A percentile compares a stretch with the other conserved stretches of the same genome.
Evolutionary conservation across 208 protist genomes (phyloP).

Genomic region (Leishmania gerbilli): DNA sequence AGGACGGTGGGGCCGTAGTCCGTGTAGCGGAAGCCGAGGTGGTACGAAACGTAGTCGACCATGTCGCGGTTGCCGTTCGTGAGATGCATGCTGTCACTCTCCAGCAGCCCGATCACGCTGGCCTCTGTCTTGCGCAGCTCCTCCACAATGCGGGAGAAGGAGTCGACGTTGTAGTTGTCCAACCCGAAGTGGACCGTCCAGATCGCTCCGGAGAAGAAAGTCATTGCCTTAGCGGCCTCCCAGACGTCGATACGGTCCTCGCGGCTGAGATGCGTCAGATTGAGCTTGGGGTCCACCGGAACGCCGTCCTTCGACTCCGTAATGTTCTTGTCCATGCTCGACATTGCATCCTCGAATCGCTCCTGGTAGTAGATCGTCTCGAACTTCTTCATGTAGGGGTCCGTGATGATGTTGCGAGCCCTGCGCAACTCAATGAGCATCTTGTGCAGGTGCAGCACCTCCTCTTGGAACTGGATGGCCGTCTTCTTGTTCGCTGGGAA

Average conservation of each 20-base stretch:
- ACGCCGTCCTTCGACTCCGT: conserved; percentile 19
- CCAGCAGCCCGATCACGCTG: conserved; percentile 65
- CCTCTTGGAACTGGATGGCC: conserved; percentile 36
- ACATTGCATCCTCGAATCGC: conserved; percentile 37
- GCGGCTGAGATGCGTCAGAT: conserved; percentile 25
- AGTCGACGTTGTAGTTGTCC: conserved; percentile 83
- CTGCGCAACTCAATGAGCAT: conserved; percentile 45
- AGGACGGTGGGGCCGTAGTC: conserved; percentile 77
- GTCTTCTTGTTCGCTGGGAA: conserved; percentile 47
- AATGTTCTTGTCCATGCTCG: conserved; percentile 47
- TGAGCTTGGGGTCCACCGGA: conserved; percentile 26
- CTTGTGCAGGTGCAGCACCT: conserved; percentile 70
- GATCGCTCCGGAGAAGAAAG: conserved; percentile 78
- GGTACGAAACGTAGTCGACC: conserved; percentile 78
- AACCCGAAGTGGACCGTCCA: conserved; percentile 84
- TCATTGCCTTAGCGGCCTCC: conserved; percentile 67
- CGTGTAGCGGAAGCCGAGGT: conserved; percentile 72
- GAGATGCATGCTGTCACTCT: conserved; percentile 79
- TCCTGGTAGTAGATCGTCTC: conserved; percentile 37
- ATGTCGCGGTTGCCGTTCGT: conserved; percentile 76
- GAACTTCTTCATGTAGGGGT: conserved; percentile 41
- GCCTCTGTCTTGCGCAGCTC: conserved; percentile 46
- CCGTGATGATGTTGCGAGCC: conserved; percentile 49
- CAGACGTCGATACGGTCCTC: conserved; percentile 49
- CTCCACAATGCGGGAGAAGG: conserved; percentile 52